A percentile compares a stretch with the other conserved stretches of the same genome.
These are phyloP conservation scores for Gracilaria caudata DNA, from an alignment of 23 red algal species.

Conservation along the genomic window DNA sequence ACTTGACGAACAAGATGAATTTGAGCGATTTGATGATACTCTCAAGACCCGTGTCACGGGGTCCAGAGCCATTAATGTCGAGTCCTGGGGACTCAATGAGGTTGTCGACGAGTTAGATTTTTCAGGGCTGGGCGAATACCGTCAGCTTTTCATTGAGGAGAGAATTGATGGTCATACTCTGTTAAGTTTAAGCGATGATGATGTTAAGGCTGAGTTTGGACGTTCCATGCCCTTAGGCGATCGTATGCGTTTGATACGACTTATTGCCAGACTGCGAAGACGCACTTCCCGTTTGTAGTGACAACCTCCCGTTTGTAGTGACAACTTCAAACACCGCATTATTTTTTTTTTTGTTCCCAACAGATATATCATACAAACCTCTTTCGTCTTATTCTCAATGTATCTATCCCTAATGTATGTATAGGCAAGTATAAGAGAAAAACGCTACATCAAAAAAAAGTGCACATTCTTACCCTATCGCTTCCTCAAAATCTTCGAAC, in stretches of 20 bases:
- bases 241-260: slow-evolving; percentile 46
- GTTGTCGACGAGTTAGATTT: slow-evolving; percentile 61
- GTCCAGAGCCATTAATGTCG: background rate
- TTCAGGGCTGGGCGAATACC: slow-evolving; percentile 47
- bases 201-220: slow-evolving; percentile 54
- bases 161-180: slow-evolving; percentile 61
- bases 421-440: background rate
- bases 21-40: slow-evolving; percentile 45
- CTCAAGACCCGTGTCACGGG: background rate
- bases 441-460: background rate
- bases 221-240: slow-evolving; percentile 52
- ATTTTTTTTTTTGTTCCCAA: background rate
- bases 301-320: background rate
- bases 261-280: slow-evolving; percentile 18
- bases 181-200: slow-evolving; percentile 38
- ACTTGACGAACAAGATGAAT: slow-evolving; percentile 30
- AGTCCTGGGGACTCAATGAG: slow-evolving; percentile 37
- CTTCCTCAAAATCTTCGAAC: too few species aligned
- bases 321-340: background rate
- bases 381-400: background rate
- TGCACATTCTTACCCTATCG: too few species aligned
- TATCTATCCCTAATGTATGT: background rate
- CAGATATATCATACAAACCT: background rate
- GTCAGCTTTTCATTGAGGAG: slow-evolving; percentile 67
- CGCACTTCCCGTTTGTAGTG: background rate